These are phyloP conservation scores for Xylaria arbuscula DNA, from an alignment of 2,329 filamentous ascomycete genomes.

Conservation along the genomic window DNA sequence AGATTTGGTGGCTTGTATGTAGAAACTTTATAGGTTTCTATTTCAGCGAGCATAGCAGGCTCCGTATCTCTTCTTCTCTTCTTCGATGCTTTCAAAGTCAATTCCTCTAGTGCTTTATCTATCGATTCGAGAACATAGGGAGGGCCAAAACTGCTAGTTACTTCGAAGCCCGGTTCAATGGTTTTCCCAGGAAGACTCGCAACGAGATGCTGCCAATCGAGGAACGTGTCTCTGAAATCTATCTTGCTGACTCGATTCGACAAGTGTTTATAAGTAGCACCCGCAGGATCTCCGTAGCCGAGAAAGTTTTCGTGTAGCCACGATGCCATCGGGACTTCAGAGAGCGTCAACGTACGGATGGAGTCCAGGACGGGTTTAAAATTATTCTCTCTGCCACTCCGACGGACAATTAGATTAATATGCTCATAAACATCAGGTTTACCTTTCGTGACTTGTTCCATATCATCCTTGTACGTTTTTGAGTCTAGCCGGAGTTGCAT, in stretches of 20 bases:
- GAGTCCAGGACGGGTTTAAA: constrained; percentile 95
- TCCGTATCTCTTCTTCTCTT: constrained; percentile 87
- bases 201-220: constrained; percentile 93
- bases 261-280: constrained; percentile 86
- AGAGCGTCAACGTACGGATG: constrained; percentile 85
- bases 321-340: constrained; percentile 84
- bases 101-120: constrained; percentile 63
- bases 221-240: constrained; percentile 93
- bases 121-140: constrained; percentile 85
- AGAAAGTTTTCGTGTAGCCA: constrained; percentile 98
- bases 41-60: constrained; percentile 68
- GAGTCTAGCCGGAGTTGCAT: constrained; percentile 86
- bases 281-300: constrained; percentile 93
- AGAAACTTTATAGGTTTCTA: constrained; percentile 80
- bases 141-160: constrained; percentile 79
- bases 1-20: constrained; percentile 91
- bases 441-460: constrained; percentile 71
- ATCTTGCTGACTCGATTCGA: constrained; percentile 80
- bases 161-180: constrained; percentile 80
- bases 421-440: constrained; percentile 82
- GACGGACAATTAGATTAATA: constrained; percentile 86
- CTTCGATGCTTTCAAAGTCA: constrained; percentile 74
- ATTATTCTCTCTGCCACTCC: constrained; percentile 92
- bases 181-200: constrained; percentile 90
- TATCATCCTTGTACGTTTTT: constrained; percentile 80